These are phyloP conservation scores for Fusarium udum DNA, from an alignment of 2,329 filamentous ascomycete species.

Conservation along the genomic window DNA sequence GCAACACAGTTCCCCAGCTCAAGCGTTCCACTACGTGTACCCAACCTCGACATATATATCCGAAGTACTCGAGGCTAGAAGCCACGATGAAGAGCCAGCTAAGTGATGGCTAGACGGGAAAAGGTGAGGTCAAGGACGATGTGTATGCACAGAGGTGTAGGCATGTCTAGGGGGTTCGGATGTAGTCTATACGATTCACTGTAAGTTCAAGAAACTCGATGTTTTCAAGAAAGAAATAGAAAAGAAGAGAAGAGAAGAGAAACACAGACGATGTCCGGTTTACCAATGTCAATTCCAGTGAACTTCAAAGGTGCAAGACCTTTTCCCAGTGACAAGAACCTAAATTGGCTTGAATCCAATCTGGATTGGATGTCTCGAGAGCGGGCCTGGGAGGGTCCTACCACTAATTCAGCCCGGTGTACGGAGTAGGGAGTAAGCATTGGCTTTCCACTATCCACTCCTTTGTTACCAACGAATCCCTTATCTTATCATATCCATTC, in stretches of 20 bases:
- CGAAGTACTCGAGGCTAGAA: constrained; percentile 74
- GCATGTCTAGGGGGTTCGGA: background rate
- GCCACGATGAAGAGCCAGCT: constrained; percentile 48
- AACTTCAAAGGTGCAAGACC: background rate
- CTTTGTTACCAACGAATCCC: background rate
- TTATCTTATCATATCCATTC: constrained; percentile 30
- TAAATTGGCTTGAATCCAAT: background rate
- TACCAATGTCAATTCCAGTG: constrained; percentile 16
- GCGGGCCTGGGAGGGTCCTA: background rate
- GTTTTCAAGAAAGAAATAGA: background rate
- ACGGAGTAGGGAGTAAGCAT: background rate
- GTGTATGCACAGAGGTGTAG: background rate
- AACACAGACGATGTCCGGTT: background rate
- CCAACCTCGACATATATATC: constrained; percentile 65
- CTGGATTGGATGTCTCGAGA: background rate
- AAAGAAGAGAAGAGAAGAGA: background rate
- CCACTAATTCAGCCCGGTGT: constrained; percentile 2
- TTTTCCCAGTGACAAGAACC: background rate
- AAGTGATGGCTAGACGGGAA: background rate
- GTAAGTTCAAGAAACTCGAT: constrained; percentile 7
- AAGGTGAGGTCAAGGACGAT: background rate
- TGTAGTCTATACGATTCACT: background rate
- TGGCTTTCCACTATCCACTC: background rate
- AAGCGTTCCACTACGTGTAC: constrained; percentile 65
- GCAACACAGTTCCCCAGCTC: constrained; percentile 44